Conservation (phyloP, 148 eudicot genomes). For the Polygonum maritimum region DNA sequence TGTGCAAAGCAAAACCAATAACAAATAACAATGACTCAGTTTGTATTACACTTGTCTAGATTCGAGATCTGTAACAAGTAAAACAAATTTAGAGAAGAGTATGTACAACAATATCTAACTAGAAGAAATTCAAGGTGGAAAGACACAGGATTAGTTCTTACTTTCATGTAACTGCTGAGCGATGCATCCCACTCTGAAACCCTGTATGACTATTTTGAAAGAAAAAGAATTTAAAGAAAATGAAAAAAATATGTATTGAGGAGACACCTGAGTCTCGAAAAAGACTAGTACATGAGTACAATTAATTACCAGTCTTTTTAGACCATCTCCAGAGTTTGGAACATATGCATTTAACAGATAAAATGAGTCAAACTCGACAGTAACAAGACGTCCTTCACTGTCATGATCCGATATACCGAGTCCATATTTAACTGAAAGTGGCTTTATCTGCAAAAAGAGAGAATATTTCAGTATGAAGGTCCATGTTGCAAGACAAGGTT, state of each 20-base stretch:
- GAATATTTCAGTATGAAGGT: background rate
- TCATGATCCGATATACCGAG: constrained; percentile 89
- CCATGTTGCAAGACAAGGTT: background rate
- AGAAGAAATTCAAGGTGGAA: background rate
- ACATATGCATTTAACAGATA: constrained; percentile 73
- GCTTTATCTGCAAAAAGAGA: constrained; percentile 54
- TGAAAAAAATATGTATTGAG: background rate
- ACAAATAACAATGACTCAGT: background rate
- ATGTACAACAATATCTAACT: background rate
- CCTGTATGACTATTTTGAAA: constrained; percentile 69
- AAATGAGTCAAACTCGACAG: constrained; percentile 77
- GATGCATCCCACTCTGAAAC: constrained; percentile 76
- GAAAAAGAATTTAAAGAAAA: constrained; percentile 6
- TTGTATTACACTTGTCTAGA: background rate
- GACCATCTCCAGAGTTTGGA: constrained; percentile 96
- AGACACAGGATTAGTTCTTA: constrained; percentile 23
- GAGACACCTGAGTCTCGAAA: constrained; percentile 4
- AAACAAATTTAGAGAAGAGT: background rate
- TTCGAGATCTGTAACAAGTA: background rate
- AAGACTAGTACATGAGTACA: background rate
- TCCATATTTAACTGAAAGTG: constrained; percentile 76
- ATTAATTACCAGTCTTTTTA: constrained; percentile 68
- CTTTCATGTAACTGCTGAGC: constrained; percentile 81
- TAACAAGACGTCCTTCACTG: constrained; percentile 85
- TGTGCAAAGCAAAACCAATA: constrained; percentile 23